Base-by-base conservation (phyloP, 352 stramenopile species). In the Vaucheria bursata region DNA sequence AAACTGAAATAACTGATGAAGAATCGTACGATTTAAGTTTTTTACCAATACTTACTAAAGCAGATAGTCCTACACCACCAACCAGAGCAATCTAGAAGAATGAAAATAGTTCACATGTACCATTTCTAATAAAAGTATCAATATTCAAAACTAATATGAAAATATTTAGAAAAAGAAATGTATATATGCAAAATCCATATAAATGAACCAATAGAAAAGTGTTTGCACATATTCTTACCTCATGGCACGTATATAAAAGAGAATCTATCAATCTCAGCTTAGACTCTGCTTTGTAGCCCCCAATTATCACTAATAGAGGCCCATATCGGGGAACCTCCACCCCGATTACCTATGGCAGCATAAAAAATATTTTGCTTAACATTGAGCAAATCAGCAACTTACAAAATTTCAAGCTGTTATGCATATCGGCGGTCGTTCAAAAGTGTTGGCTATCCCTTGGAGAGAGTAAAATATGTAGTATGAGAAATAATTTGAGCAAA, bases 191-290 rank as follows among this genome's bases (percentile, higher is more conserved):
- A 12, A 12, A 50, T 12, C 5, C 12, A 50, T 12, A 5, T 12
- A 50, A 50, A 50, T 50, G 39, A 50, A 5, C 5, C 12, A 5
- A 50, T 5, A 50, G 59, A 34, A 29, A 34, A 18, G 18, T 8
- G 59, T 38, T 8, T 12, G 59, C 59, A 69, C 5, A 38, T 8
- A 18, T 38, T 34, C 65, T 1, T 35, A 72, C 65, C 65, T 72
- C 6, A 38, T 72, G 29, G 29, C 12, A 25, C 33, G 40, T 35
- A 35, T 83, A 71, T 5, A 83, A 32, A 31, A 83, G 45, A 36
- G 72, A 45, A 33, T 83, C 78, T 35, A 83, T 18, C 0, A 83
- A 73, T 69, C 78, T 81, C 8, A 83, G 18, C 6, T 74, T 45
- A 35, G 36, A 36, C n/a, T 83, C 71, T 18, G 73, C 72, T 0